Evolutionary conservation across 306 rosid genomes (phyloP).

Genomic region (Castanospermum australe): DNA sequence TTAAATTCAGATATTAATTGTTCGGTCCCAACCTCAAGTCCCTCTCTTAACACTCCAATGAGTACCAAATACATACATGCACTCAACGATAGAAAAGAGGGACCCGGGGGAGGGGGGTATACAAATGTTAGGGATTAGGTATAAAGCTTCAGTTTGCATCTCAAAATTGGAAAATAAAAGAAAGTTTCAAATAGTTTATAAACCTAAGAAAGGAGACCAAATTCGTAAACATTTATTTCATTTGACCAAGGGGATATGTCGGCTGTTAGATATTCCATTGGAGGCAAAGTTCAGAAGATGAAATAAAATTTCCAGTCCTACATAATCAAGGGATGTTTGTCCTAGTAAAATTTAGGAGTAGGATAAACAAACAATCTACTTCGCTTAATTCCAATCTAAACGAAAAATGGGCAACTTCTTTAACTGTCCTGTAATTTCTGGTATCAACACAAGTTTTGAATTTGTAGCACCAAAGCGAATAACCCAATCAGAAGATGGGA

Average conservation of each 20-base stretch:
- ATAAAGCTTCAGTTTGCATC: background rate
- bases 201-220: background rate
- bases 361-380: background rate
- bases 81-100: background rate
- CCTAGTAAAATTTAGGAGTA: background rate
- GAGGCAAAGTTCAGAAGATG: background rate
- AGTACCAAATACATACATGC: background rate
- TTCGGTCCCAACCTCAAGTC: background rate
- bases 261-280: background rate
- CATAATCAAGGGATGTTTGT: background rate
- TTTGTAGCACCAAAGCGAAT: background rate
- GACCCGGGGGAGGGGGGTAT: background rate
- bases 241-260: background rate
- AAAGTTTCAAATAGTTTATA: background rate
- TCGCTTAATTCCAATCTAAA: background rate
- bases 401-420: background rate
- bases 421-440: background rate
- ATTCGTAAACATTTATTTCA: background rate
- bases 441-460: background rate
- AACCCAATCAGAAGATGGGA: background rate
- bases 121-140: background rate
- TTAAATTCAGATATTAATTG: background rate
- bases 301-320: background rate
- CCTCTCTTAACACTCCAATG: background rate
- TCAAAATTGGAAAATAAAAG: background rate